Conservation (phyloP, 2,329 filamentous ascomycete genomes). For the Penicillium sp. region DNA sequence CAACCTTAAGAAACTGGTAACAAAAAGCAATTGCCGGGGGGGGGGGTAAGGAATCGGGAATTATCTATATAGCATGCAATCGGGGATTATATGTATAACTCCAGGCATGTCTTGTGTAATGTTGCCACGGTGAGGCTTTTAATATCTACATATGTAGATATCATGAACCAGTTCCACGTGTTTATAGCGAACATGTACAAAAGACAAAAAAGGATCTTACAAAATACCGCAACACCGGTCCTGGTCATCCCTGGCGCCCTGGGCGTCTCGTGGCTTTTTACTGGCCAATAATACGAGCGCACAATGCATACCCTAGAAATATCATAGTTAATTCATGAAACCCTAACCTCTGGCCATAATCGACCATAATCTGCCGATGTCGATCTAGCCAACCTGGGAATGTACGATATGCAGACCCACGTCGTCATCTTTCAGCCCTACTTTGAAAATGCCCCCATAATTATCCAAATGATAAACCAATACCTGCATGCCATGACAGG, state of each 20-base stretch:
- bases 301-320: not conserved
- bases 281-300: not conserved
- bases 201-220: not conserved
- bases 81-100: not conserved
- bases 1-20: not conserved
- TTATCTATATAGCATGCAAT: not conserved
- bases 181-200: not conserved
- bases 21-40: no score
- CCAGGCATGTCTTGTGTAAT: not conserved
- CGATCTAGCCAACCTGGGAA: not conserved
- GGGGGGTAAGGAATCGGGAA: not conserved
- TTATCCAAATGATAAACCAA: not conserved
- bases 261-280: not conserved
- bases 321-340: constrained; percentile 1
- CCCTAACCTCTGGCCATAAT: not conserved
- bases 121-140: not conserved
- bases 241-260: not conserved
- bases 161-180: not conserved
- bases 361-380: not conserved
- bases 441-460: not conserved
- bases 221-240: not conserved
- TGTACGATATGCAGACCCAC: not conserved
- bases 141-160: not conserved
- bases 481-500: not conserved
- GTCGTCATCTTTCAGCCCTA: constrained; percentile 10